phyloP scores from a whole-genome alignment of 495 filamentous ascomycete species.

The Hypoxylon cercidicola region DNA sequence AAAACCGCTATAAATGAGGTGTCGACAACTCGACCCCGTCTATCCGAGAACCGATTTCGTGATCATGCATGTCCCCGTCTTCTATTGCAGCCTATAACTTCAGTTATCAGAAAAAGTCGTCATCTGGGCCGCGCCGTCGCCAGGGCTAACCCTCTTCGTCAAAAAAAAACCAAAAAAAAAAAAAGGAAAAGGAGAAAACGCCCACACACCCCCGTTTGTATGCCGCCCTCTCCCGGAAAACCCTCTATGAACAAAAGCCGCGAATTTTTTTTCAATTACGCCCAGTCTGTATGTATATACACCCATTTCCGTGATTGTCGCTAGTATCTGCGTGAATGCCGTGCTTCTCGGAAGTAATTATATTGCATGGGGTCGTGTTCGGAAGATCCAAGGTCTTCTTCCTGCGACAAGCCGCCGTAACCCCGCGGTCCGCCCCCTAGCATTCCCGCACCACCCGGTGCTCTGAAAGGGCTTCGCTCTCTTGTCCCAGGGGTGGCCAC shows the following conservation, averaged over 20 bases:
- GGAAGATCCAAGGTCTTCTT: constrained; percentile 37
- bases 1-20: constrained; percentile 2
- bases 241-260: constrained; percentile 28
- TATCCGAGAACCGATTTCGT: constrained; percentile 24
- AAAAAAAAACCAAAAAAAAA: neutral
- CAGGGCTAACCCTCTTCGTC: constrained; percentile 27
- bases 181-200: constrained; percentile 14
- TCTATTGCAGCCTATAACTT: constrained; percentile 33
- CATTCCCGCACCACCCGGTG: constrained; percentile 52
- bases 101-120: constrained; percentile 19
- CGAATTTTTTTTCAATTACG: constrained; percentile 25
- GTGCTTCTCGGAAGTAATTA: constrained; percentile 51
- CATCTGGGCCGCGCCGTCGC: constrained; percentile 18
- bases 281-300: constrained; percentile 26
- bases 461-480: constrained; percentile 44
- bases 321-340: constrained; percentile 33
- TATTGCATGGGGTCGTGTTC: constrained; percentile 52
- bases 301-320: neutral
- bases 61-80: constrained; percentile 20
- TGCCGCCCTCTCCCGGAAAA: constrained; percentile 4
- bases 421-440: constrained; percentile 63
- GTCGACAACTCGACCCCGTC: constrained; percentile 4
- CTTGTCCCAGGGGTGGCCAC: constrained; percentile 45
- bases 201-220: constrained; percentile 19
- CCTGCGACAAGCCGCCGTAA: constrained; percentile 63